These are phyloP conservation scores for Arthrinium puccinioides DNA, from an alignment of 2,329 filamentous ascomycete species.

Conservation along the genomic window DNA sequence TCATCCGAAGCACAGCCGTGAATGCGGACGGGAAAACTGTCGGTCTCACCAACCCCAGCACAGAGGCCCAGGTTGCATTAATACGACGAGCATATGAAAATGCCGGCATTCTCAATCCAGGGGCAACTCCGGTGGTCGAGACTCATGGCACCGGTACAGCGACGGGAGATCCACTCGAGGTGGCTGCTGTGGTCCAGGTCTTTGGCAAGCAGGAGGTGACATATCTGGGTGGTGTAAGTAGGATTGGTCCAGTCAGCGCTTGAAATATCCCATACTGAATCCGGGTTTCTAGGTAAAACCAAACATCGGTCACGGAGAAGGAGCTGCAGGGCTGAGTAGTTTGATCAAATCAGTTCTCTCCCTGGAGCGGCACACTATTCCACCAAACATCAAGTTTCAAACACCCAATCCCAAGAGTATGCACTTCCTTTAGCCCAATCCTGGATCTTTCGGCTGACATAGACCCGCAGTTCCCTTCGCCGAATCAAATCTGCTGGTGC, in stretches of 20 bases:
- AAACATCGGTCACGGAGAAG: constrained; percentile 21
- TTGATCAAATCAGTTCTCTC: constrained; percentile 15
- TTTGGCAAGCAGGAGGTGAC: constrained; percentile 11
- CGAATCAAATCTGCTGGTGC: background rate
- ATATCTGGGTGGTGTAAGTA: too few relatives aligned
- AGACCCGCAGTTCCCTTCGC: background rate
- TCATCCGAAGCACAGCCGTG: constrained; percentile 13
- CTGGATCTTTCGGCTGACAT: constrained; percentile 1
- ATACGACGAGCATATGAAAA: constrained; percentile 9
- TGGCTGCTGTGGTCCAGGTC: constrained; percentile 10
- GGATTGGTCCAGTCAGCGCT: too few relatives aligned
- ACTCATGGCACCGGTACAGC: constrained; percentile 15
- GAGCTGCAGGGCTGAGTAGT: constrained; percentile 16
- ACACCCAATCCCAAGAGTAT: constrained; percentile 17
- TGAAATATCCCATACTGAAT: too few relatives aligned
- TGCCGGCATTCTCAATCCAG: too few relatives aligned
- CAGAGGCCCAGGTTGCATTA: constrained; percentile 9
- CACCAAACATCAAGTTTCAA: constrained; percentile 24
- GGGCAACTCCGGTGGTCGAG: too few relatives aligned
- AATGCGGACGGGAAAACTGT: constrained; percentile 14
- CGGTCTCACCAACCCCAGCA: constrained; percentile 18
- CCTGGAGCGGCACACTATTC: constrained; percentile 12
- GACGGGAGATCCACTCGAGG: constrained; percentile 15
- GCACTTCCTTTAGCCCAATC: background rate
- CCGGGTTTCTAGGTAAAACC: constrained; percentile 9